Percentiles rank a stretch among this genome's conserved stretches.
These are phyloP conservation scores for Nemania serpens DNA, from an alignment of 2,329 filamentous ascomycete species.

Conservation along the genomic window DNA sequence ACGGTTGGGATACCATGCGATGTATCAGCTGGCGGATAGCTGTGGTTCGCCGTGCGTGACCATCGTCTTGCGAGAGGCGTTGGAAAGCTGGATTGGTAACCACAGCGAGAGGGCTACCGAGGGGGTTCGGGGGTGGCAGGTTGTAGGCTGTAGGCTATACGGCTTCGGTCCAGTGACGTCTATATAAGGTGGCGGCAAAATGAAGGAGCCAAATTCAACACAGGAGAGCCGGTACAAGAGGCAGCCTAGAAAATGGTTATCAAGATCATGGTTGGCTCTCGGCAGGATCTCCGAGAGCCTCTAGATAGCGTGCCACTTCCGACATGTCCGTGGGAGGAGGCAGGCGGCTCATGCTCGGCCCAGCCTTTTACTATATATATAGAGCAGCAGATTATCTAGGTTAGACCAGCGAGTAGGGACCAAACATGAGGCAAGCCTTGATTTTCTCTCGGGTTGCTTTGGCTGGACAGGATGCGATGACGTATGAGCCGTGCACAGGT, in stretches of 20 bases:
- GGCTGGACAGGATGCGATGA: too few relatives aligned
- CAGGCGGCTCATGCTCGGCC: background rate
- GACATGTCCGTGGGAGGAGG: background rate
- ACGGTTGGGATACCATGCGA: slow-evolving; percentile 10
- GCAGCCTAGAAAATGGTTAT: background rate
- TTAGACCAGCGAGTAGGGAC: slow-evolving; percentile 1
- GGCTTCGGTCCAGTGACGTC: background rate
- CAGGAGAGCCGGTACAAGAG: background rate
- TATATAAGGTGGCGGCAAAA: background rate
- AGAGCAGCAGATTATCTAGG: slow-evolving; percentile 5
- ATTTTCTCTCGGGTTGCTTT: background rate
- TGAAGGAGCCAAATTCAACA: background rate
- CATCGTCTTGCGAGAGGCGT: background rate
- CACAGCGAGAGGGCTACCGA: slow-evolving; percentile 3
- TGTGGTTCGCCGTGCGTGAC: background rate
- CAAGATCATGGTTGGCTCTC: background rate
- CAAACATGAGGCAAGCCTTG: background rate
- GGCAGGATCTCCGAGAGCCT: background rate
- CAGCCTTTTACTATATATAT: slow-evolving; percentile 4
- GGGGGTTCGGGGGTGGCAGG: too few relatives aligned
- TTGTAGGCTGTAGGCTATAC: slow-evolving; percentile 1
- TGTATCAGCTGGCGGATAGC: background rate
- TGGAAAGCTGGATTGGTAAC: slow-evolving; percentile 21
- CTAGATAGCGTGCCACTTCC: slow-evolving; percentile 2
- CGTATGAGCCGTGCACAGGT: too few relatives aligned